Evolutionary conservation across 2,329 filamentous ascomycete species (phyloP).

Genomic region (Calonectria pseudoreteaudii): DNA sequence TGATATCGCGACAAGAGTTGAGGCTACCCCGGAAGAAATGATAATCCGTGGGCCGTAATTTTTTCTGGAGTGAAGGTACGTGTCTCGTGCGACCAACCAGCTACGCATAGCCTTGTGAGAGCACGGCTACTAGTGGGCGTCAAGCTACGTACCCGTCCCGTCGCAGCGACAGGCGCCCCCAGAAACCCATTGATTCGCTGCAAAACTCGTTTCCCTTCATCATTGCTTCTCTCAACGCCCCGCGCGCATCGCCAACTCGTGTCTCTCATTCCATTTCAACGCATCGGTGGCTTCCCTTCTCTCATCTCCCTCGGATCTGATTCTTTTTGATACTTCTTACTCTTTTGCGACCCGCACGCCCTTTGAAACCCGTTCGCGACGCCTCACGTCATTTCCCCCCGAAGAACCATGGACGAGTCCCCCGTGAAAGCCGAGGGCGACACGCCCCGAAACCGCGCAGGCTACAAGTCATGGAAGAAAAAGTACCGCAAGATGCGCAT

Average conservation of each 20-base stretch:
- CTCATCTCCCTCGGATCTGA: conserved; percentile 7
- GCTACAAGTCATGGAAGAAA: conserved; percentile 83
- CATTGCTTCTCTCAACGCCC: conserved; percentile 18
- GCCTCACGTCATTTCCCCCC: conserved; percentile 19
- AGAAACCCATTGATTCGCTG: conserved; percentile 13
- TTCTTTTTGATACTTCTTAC: conserved; percentile 10
- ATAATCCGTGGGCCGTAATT: not conserved
- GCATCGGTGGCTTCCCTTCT: conserved; percentile 25
- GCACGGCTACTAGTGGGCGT: conserved; percentile 20
- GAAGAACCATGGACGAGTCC: conserved; percentile 46
- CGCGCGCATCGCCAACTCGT: conserved; percentile 24
- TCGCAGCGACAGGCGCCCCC: conserved; percentile 28
- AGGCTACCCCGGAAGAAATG: not conserved
- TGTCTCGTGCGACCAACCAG: conserved; percentile 7
- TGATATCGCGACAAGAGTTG: not conserved
- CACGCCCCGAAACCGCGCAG: conserved; percentile 56
- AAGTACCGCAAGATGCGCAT: conserved; percentile 95
- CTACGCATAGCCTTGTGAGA: conserved; percentile 10
- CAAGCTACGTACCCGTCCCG: conserved; percentile 23
- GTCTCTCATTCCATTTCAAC: conserved; percentile 22
- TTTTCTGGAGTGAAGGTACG: not conserved
- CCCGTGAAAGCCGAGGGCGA: conserved; percentile 58
- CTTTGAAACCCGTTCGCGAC: conserved; percentile 29
- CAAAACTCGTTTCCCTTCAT: conserved; percentile 22
- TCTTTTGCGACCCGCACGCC: not conserved